Evolutionary conservation across 2,329 filamentous ascomycete genomes (phyloP).

Genomic region (Aspergillus oerlinghausenensis): DNA sequence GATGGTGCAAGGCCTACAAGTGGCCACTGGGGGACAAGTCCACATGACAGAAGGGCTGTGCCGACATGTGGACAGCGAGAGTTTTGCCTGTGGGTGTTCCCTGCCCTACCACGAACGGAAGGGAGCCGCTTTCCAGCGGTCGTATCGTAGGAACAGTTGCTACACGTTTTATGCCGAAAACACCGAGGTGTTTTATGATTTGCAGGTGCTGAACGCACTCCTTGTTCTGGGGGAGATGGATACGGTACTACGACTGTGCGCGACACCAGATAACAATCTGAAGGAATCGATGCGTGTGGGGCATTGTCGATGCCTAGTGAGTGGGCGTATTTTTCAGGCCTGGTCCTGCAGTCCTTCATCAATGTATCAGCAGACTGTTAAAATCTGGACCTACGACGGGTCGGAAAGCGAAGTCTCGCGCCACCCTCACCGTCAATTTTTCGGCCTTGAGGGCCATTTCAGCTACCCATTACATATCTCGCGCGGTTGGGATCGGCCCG

Average conservation of each 20-base stretch:
- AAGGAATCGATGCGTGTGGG: neutral
- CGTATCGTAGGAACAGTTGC: constrained; percentile 5
- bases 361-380: neutral
- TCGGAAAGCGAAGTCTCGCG: neutral
- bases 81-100: constrained; percentile 1
- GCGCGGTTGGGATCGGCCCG: no score
- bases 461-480: neutral
- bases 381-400: neutral
- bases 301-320: constrained; percentile 3
- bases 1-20: constrained; percentile 2
- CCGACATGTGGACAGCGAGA: neutral
- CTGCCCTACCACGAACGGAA: constrained; percentile 12
- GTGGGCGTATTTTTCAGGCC: neutral
- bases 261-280: constrained; percentile 7
- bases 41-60: neutral
- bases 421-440: neutral
- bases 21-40: neutral
- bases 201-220: constrained; percentile 21
- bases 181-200: constrained; percentile 10
- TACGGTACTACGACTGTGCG: constrained; percentile 13
- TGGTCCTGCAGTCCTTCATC: no score
- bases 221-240: constrained; percentile 23
- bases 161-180: constrained; percentile 12
- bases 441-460: neutral
- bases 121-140: constrained; percentile 13